These are phyloP conservation scores for Nemania abortiva DNA, from an alignment of 2,329 filamentous ascomycete genomes.

Conservation along the genomic window DNA sequence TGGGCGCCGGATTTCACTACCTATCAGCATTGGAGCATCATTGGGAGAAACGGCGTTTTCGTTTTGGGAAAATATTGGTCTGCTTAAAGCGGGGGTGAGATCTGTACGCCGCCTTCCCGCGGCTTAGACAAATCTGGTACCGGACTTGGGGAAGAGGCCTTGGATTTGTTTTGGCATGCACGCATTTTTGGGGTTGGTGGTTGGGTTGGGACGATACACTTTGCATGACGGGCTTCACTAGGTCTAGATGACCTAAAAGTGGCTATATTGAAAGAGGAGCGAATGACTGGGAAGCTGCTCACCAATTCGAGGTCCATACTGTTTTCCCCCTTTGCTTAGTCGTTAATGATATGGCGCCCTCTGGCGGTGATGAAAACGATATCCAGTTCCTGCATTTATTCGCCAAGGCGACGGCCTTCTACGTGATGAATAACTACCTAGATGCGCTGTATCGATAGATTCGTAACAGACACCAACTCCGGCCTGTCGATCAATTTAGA, in stretches of 20 bases:
- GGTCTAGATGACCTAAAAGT: neutral
- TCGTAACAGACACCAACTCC: no score
- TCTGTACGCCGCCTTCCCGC: slow-evolving; percentile 42
- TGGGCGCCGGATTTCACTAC: slow-evolving; percentile 27
- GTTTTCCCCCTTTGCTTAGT: slow-evolving; percentile 22
- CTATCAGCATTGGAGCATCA: slow-evolving; percentile 39
- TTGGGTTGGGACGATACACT: slow-evolving; percentile 39
- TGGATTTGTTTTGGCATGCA: slow-evolving; percentile 53
- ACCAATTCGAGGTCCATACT: slow-evolving; percentile 10
- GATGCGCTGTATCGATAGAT: no score
- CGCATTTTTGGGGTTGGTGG: slow-evolving; percentile 56
- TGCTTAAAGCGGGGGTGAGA: slow-evolving; percentile 31
- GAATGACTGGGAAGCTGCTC: slow-evolving; percentile 17
- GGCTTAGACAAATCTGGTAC: slow-evolving; percentile 46
- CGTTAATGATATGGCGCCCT: slow-evolving; percentile 29
- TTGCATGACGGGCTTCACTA: slow-evolving; percentile 54
- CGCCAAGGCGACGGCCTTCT: neutral
- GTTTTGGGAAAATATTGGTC: slow-evolving; percentile 29
- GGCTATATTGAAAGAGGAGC: slow-evolving; percentile 23
- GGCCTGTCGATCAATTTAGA: no score
- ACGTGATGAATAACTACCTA: neutral
- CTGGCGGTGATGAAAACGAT: neutral
- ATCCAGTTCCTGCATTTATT: neutral
- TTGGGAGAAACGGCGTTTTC: slow-evolving; percentile 37
- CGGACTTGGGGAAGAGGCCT: slow-evolving; percentile 46